Evolutionary conservation across 2,329 filamentous ascomycete genomes (phyloP).

Genomic region (Endoconidiophora polonica): DNA sequence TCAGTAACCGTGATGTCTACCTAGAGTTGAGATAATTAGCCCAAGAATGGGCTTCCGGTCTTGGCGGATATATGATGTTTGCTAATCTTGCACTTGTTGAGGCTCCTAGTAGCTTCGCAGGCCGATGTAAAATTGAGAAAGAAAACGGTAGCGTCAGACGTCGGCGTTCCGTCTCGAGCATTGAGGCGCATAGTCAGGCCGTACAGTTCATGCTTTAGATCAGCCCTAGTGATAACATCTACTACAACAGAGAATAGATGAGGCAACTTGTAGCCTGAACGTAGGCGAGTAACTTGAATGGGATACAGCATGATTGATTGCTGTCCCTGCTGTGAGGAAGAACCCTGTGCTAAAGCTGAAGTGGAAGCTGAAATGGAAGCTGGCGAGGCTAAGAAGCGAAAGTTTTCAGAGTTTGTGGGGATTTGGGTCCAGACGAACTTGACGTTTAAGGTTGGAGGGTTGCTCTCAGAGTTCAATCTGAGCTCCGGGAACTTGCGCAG

Average conservation of each 20-base stretch:
- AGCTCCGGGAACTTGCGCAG: no score
- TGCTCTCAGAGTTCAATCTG: background rate
- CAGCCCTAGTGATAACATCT: background rate
- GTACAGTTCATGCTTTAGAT: background rate
- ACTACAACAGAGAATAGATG: slow-evolving; percentile 3
- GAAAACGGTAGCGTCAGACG: background rate
- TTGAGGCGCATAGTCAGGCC: background rate
- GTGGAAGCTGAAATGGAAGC: no score
- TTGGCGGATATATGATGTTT: background rate
- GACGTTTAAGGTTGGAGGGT: background rate
- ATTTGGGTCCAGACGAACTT: background rate
- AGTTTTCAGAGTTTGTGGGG: background rate
- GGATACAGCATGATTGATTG: background rate
- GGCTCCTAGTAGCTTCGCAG: background rate
- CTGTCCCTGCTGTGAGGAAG: no score
- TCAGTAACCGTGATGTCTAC: no score
- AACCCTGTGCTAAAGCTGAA: no score
- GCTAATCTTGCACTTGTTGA: slow-evolving; percentile 1
- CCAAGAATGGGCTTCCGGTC: background rate
- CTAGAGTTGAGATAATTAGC: no score
- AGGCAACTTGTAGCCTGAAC: background rate
- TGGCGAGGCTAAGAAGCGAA: no score
- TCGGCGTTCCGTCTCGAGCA: background rate
- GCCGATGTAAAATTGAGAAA: background rate
- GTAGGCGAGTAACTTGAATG: background rate